These are phyloP conservation scores for Bertia moriformis DNA, from an alignment of 2,329 filamentous ascomycete species.

Conservation along the genomic window DNA sequence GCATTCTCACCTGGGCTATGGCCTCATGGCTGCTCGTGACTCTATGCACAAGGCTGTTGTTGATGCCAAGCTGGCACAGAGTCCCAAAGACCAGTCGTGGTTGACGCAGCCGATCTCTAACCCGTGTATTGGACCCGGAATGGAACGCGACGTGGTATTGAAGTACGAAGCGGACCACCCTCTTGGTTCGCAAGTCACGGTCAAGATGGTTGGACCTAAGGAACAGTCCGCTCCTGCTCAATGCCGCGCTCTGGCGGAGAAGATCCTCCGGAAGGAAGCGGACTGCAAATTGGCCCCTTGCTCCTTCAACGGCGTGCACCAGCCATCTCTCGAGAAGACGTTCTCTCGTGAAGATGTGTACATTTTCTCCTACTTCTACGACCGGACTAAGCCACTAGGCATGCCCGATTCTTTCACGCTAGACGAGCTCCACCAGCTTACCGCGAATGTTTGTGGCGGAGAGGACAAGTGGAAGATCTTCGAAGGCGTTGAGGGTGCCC, in stretches of 20 bases:
- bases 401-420: conserved; percentile 98
- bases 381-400: conserved; percentile 81
- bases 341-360: conserved; percentile 85
- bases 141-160: conserved; percentile 60
- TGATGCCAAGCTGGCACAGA: conserved; percentile 51
- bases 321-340: conserved; percentile 81
- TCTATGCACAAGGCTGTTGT: conserved; percentile 67
- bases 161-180: conserved; percentile 51
- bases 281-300: conserved; percentile 76
- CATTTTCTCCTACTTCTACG: conserved; percentile 96
- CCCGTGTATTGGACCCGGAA: conserved; percentile 74
- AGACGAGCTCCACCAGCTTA: conserved; percentile 73
- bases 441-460: conserved; percentile 71
- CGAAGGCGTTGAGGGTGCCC: conserved; percentile 56
- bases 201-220: conserved; percentile 79
- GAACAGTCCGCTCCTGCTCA: conserved; percentile 59
- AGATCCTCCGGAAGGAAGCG: conserved; percentile 75
- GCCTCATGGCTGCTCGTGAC: conserved; percentile 85
- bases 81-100: conserved; percentile 53
- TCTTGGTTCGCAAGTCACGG: conserved; percentile 44
- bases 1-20: conserved; percentile 93
- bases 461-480: conserved; percentile 70
- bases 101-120: conserved; percentile 52
- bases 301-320: conserved; percentile 95
- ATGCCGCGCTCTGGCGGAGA: conserved; percentile 80